phyloP scores from a whole-genome alignment of 495 filamentous ascomycete species.

The Astrocystis sublimbata region DNA sequence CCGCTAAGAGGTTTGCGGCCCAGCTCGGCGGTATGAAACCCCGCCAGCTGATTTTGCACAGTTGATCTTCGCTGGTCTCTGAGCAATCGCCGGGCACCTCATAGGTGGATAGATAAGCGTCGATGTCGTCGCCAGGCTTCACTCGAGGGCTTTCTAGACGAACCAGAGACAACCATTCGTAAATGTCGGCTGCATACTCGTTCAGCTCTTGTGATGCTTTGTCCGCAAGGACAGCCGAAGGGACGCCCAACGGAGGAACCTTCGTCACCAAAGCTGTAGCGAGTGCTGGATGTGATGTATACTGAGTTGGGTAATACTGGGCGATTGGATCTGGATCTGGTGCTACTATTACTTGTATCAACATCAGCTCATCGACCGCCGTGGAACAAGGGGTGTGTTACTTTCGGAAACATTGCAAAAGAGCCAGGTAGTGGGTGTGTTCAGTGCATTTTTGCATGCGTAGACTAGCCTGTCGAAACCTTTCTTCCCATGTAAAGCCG shows the following conservation, averaged over 20 bases:
- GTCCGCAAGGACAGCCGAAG: slow-evolving; percentile 38
- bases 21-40: slow-evolving; percentile 53
- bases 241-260: slow-evolving; percentile 53
- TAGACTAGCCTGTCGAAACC: slow-evolving; percentile 83
- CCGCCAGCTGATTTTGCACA: slow-evolving; percentile 56
- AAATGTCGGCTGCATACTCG: slow-evolving; percentile 62
- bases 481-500: slow-evolving; percentile 89
- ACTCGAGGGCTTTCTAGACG: slow-evolving; percentile 73
- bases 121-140: slow-evolving; percentile 63
- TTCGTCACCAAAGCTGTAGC: slow-evolving; percentile 37
- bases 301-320: slow-evolving; percentile 54
- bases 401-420: slow-evolving; percentile 65
- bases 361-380: neutral
- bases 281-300: slow-evolving; percentile 37
- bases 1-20: slow-evolving; percentile 42
- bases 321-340: slow-evolving; percentile 53
- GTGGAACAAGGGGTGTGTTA: slow-evolving; percentile 22
- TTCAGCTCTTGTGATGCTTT: slow-evolving; percentile 50
- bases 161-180: slow-evolving; percentile 84
- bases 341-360: slow-evolving; percentile 38
- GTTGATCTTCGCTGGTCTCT: slow-evolving; percentile 22
- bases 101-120: slow-evolving; percentile 84
- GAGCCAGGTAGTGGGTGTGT: slow-evolving; percentile 72
- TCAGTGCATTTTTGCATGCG: slow-evolving; percentile 81
- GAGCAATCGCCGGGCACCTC: slow-evolving; percentile 53